These are phyloP conservation scores for Aspergillus sclerotialis DNA, from an alignment of 2,329 filamentous ascomycete genomes.

Conservation along the genomic window DNA sequence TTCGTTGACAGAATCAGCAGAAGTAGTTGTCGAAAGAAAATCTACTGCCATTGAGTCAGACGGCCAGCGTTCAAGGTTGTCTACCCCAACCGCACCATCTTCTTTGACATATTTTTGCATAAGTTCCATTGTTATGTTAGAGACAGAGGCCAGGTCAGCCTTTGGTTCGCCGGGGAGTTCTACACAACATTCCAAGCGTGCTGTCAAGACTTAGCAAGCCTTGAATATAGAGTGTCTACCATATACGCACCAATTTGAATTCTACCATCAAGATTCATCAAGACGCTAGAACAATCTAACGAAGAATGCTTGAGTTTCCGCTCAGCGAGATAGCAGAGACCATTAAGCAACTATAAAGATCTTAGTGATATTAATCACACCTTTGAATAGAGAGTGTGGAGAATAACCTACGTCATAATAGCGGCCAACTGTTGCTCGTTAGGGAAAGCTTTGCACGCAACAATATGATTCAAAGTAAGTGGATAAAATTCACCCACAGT, in stretches of 20 bases:
- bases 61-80: slow-evolving; percentile 25
- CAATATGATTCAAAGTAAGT: slow-evolving; percentile 11
- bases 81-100: slow-evolving; percentile 23
- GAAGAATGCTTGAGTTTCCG: slow-evolving; percentile 14
- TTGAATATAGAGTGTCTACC: background rate
- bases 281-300: slow-evolving; percentile 19
- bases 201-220: slow-evolving; percentile 9
- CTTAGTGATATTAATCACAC: slow-evolving; percentile 5
- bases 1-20: slow-evolving; percentile 16
- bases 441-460: slow-evolving; percentile 10
- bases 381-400: slow-evolving; percentile 1
- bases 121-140: slow-evolving; percentile 22
- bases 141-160: slow-evolving; percentile 12
- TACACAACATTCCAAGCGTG: slow-evolving; percentile 11
- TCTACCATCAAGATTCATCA: slow-evolving; percentile 16
- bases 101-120: slow-evolving; percentile 32
- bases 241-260: slow-evolving; percentile 19
- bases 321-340: slow-evolving; percentile 11
- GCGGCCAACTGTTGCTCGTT: slow-evolving; percentile 11
- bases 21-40: slow-evolving; percentile 26
- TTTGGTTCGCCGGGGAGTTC: slow-evolving; percentile 4
- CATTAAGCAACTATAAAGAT: slow-evolving; percentile 14
- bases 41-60: slow-evolving; percentile 18
- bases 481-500: slow-evolving; percentile 8
- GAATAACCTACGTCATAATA: slow-evolving; percentile 13